Conservation (phyloP, 179 eudicot species). For the Heliamphora pulchella region DNA sequence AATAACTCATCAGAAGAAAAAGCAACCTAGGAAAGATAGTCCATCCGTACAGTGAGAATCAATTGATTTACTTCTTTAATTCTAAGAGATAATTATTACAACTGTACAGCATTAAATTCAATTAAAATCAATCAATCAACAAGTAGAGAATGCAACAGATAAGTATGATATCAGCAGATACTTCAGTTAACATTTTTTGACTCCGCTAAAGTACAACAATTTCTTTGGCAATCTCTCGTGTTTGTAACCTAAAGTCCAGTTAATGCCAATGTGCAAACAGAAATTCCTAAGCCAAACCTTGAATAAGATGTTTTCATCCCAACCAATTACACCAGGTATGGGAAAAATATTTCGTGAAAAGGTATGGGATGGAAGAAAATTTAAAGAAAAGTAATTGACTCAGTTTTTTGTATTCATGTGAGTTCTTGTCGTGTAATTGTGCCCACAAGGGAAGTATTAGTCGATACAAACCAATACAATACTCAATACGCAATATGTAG, state of each 20-base stretch:
- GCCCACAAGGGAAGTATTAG: no score
- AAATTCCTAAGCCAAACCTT: neutral
- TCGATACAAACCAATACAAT: no score
- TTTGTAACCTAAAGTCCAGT: neutral
- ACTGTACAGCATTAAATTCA: neutral
- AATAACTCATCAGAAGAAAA: neutral
- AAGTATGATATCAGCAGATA: neutral
- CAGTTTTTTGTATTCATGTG: no score
- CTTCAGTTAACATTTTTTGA: neutral
- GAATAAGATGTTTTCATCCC: neutral
- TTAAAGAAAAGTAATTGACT: no score
- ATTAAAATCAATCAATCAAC: no score
- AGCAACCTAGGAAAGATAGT: neutral
- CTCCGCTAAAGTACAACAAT: neutral
- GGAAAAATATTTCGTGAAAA: no score
- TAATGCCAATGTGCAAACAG: neutral
- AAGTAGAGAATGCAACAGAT: neutral
- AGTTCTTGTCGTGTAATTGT: no score
- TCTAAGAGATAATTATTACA: neutral
- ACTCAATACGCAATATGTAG: no score
- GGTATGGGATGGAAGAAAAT: no score
- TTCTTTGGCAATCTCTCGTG: neutral
- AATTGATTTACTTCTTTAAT: neutral
- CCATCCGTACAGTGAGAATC: neutral
- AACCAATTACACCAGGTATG: no score